These are phyloP conservation scores for Mycosarcoma maydis DNA, from an alignment of 1,284 basidiomycete species.

Conservation along the genomic window DNA sequence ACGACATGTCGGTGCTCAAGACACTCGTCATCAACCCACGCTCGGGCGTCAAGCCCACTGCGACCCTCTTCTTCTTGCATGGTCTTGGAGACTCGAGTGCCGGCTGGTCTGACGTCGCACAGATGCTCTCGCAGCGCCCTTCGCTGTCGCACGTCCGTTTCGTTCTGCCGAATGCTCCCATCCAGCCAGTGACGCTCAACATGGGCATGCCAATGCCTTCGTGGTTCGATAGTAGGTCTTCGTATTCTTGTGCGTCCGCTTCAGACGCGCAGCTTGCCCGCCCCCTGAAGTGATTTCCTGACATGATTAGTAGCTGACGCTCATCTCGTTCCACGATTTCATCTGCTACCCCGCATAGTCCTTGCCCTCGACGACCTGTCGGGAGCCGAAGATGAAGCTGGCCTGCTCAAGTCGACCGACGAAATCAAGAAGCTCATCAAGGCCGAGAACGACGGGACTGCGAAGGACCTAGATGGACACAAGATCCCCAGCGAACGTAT, in stretches of 20 bases:
- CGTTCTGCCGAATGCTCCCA: slow-evolving; percentile 64
- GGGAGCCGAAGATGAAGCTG: slow-evolving; percentile 61
- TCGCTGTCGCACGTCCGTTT: slow-evolving; percentile 62
- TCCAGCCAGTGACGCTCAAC: slow-evolving; percentile 64
- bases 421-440: slow-evolving; percentile 58
- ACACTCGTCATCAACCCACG: slow-evolving; percentile 61
- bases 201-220: slow-evolving; percentile 66
- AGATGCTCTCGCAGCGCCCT: slow-evolving; percentile 62
- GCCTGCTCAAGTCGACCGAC: slow-evolving; percentile 54
- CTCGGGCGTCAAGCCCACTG: slow-evolving; percentile 56
- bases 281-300: too few relatives aligned
- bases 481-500: slow-evolving; percentile 58
- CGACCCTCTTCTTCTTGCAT: slow-evolving; percentile 63
- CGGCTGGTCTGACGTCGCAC: slow-evolving; percentile 64
- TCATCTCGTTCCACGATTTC: background rate
- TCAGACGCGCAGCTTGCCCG: too few relatives aligned
- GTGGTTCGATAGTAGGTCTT: slow-evolving; percentile 65
- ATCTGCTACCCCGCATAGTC: slow-evolving; percentile 7
- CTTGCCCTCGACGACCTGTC: slow-evolving; percentile 57
- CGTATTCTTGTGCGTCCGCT: slow-evolving; percentile 48
- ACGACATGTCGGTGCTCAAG: slow-evolving; percentile 56
- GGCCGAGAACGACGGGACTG: slow-evolving; percentile 59
- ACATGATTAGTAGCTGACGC: background rate
- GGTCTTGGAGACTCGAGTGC: slow-evolving; percentile 64
- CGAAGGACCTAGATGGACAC: slow-evolving; percentile 49